These are phyloP conservation scores for Monilinia laxa DNA, from an alignment of 2,329 filamentous ascomycete genomes.

Conservation along the genomic window DNA sequence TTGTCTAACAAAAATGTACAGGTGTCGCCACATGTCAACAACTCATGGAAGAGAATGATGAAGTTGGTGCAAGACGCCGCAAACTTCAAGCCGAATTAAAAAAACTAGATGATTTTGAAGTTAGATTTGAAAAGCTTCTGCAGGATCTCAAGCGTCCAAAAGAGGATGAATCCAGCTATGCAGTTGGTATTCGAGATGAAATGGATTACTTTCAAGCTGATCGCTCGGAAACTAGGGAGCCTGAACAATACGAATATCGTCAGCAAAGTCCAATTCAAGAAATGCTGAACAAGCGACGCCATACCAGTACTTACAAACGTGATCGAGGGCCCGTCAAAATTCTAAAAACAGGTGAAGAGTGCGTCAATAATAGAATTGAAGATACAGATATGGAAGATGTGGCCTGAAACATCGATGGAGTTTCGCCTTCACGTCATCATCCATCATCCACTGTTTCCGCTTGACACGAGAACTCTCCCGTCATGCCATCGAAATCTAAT, in stretches of 20 bases:
- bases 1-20: neutral
- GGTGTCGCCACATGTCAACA: neutral
- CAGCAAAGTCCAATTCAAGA: neutral
- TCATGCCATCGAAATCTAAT: neutral
- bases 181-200: neutral
- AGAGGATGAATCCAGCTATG: neutral
- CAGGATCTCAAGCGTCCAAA: neutral
- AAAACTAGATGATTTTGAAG: neutral
- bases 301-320: too few species aligned
- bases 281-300: neutral
- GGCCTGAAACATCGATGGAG: neutral
- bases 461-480: neutral
- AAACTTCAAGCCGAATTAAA: neutral
- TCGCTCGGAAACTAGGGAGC: neutral
- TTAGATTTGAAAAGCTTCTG: neutral
- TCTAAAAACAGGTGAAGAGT: neutral
- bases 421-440: neutral
- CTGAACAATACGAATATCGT: neutral
- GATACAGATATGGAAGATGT: too few species aligned
- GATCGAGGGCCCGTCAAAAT: too few species aligned
- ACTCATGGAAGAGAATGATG: slow-evolving; percentile 5
- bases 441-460: neutral
- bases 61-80: neutral
- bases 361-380: neutral
- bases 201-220: too few species aligned